Base-by-base conservation (phyloP, 495 filamentous ascomycete species). In the Lophiostoma macrostomum region DNA sequence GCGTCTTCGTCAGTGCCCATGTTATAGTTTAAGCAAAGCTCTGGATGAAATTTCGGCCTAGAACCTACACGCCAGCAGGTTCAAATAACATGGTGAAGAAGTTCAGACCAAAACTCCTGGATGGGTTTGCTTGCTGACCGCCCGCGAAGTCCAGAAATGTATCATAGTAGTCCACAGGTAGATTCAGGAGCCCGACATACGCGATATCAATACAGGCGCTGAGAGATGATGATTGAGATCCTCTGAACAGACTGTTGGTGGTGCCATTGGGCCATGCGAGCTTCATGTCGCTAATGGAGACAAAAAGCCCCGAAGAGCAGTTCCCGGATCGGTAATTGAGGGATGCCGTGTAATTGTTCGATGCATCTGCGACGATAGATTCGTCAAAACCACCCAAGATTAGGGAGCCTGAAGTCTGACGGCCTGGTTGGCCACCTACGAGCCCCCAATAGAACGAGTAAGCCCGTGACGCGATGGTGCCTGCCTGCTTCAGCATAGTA, bases 261-360 rank as follows among this genome's bases (percentile, higher is more conserved):
- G 49, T 43, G 5, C 49, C 49, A 18, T 53, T 53, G 1, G 49
- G 49, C 49, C 49, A 53, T n/a, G 42, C 34, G 13, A 53, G 49
- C 10, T 27, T 2, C 1, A 53, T 53, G 28, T 53, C 38, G 20
- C 36, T 53, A 19, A 53, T 44, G 1, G 25, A 6, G n/a, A 53
- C 37, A 11, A 53, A 28, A 37, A 53, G 31, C 11, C 47, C 47
- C 2, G 46, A 37, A 6, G 30, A 4, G 16, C 46, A 50, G 13
- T 14, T 14, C n/a, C n/a, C n/a, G 5, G 31, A 24, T 18, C 22
- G 23, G 27, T 49, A 49, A 27, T 36, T 37, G 7, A 49, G 22
- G 7, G 31, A 3, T 29, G n/a, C 6, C 2, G 45, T 49, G 32
- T 37, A 25, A 32, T 37, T 38, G 19, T 22, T 7, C 14, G n/a